Evolutionary conservation across 345 rosid species (phyloP).

Genomic region (Salix exigua): DNA sequence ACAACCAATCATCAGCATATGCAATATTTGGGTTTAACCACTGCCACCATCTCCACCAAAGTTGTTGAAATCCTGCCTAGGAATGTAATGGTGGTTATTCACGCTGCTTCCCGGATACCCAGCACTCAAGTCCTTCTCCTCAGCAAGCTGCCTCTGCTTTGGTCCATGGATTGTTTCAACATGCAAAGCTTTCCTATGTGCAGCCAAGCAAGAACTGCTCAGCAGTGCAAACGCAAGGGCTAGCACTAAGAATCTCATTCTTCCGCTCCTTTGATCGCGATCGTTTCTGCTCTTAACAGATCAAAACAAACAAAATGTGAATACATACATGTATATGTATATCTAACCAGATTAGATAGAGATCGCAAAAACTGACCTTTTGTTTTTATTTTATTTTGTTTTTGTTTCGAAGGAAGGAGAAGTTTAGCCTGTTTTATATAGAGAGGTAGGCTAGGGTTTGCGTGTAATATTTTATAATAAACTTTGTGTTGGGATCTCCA

Average conservation of each 20-base stretch:
- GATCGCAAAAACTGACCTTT: neutral
- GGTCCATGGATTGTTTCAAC: neutral
- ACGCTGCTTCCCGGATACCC: constrained; percentile 27
- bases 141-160: neutral
- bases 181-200: neutral
- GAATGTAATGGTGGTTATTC: constrained; percentile 50
- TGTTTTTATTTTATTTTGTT: no score
- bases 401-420: neutral
- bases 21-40: neutral
- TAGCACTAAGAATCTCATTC: constrained; percentile 22
- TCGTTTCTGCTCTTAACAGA: no score
- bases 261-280: neutral
- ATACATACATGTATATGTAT: neutral
- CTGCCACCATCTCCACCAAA: constrained; percentile 30
- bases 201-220: constrained; percentile 21
- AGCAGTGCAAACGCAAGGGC: constrained; percentile 20
- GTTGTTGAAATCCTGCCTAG: constrained; percentile 45
- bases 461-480: neutral
- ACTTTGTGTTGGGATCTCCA: constrained; percentile 23
- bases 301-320: neutral
- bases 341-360: neutral
- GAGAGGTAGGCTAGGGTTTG: constrained; percentile 7
- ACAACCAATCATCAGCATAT: no score
- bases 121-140: neutral
- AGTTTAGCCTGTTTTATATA: neutral